Evolutionary conservation across 306 rosid species (phyloP).

Genomic region (Gleditsia sinensis): DNA sequence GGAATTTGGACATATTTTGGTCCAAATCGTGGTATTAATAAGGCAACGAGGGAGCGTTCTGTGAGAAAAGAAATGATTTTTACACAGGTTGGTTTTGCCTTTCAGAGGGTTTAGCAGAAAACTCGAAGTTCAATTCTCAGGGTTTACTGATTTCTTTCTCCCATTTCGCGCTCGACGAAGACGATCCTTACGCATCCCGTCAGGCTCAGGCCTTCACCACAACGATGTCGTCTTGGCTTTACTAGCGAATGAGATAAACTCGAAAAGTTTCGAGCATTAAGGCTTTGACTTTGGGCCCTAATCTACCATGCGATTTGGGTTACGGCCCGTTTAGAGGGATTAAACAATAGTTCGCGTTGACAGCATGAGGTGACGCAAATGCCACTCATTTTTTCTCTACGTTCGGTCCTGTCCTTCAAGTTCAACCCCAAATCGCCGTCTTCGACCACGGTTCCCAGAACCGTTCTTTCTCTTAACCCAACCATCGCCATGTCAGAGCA

Average conservation of each 20-base stretch:
- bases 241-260: too few species aligned
- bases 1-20: constrained; percentile 28
- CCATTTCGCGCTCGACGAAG: too few species aligned
- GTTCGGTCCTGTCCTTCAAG: neutral
- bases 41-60: neutral
- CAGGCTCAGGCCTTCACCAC: too few species aligned
- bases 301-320: too few species aligned
- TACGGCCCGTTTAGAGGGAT: neutral
- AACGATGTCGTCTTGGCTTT: too few species aligned
- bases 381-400: constrained; percentile 16
- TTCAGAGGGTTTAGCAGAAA: neutral
- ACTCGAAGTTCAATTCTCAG: neutral
- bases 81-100: too few species aligned
- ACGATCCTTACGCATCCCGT: too few species aligned
- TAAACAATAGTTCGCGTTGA: neutral
- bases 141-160: neutral
- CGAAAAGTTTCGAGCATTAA: too few species aligned
- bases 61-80: neutral
- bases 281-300: too few species aligned
- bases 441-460: constrained; percentile 22
- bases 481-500: constrained; percentile 44
- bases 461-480: constrained; percentile 13
- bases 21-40: neutral
- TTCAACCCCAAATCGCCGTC: constrained; percentile 20
- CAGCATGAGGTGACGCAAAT: neutral